A percentile compares a stretch with the other conserved stretches of the same genome.
Evolutionary conservation across 345 rosid genomes (phyloP).

Genomic region (Gossypium stocksii): DNA sequence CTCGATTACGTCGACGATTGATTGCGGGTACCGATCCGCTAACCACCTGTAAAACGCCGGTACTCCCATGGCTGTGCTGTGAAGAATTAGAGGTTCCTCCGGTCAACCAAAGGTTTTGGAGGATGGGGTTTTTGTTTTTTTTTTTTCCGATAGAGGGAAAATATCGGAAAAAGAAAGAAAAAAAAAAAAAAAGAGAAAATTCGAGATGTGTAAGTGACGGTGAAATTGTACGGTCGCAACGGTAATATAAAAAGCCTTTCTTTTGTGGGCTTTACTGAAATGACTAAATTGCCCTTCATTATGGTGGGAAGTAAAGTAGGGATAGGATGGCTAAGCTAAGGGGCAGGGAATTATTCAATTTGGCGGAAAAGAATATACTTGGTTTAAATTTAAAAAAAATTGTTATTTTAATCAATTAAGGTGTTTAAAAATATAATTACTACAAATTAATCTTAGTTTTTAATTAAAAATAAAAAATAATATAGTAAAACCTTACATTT

Average conservation of each 20-base stretch:
- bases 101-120: background rate
- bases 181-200: background rate
- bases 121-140: background rate
- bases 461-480: too few relatives aligned
- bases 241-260: background rate
- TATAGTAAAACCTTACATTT: too few relatives aligned
- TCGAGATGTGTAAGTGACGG: constrained; percentile 15
- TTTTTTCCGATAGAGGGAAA: background rate
- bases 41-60: constrained; percentile 98
- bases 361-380: background rate
- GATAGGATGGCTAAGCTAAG: background rate
- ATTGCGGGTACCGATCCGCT: constrained; percentile 83
- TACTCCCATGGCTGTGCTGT: constrained; percentile 65
- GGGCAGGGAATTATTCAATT: background rate
- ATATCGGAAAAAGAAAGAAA: background rate
- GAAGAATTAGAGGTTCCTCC: background rate
- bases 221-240: background rate
- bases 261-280: background rate
- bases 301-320: background rate
- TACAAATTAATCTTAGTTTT: too few relatives aligned
- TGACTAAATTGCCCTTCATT: background rate
- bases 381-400: background rate
- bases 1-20: constrained; percentile 77
- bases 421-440: background rate
- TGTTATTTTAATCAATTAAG: background rate